These are phyloP conservation scores for Nakazawaea holstii DNA, from an alignment of 805 yeast species.

Conservation along the genomic window DNA sequence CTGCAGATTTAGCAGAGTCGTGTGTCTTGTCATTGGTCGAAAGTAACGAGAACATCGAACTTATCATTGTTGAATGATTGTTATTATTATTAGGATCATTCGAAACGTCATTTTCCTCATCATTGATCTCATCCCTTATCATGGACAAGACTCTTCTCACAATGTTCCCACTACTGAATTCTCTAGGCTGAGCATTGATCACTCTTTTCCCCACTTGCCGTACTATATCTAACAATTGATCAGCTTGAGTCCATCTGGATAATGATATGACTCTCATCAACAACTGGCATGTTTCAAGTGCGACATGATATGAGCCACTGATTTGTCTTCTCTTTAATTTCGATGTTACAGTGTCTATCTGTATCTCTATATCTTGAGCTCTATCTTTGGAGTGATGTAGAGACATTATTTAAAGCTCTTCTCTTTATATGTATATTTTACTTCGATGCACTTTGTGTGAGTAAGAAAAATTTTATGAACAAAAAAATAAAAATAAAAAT, in stretches of 20 bases:
- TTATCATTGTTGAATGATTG: conserved; percentile 38
- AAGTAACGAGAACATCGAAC: conserved; percentile 83
- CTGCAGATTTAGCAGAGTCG: conserved; percentile 11
- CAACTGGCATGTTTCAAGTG: conserved; percentile 81
- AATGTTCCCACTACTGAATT: conserved; percentile 84
- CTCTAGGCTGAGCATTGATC: conserved; percentile 81
- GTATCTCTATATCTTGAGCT: conserved; percentile 14
- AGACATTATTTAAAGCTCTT: neutral
- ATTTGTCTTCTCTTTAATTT: conserved; percentile 81
- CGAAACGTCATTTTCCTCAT: conserved; percentile 26
- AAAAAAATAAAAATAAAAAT: neutral
- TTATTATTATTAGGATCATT: conserved; percentile 11
- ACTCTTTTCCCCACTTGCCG: conserved; percentile 68
- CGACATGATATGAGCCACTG: conserved; percentile 74
- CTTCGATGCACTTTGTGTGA: neutral
- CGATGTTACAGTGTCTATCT: conserved; percentile 26
- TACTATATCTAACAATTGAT: conserved; percentile 65
- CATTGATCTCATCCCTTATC: conserved; percentile 80
- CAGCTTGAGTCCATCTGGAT: conserved; percentile 79
- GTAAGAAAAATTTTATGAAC: too few species aligned
- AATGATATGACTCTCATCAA: conserved; percentile 84
- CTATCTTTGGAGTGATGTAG: conserved; percentile 8
- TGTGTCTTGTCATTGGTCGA: conserved; percentile 39
- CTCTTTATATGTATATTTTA: neutral
- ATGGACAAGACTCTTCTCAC: conserved; percentile 83